Conservation (phyloP, 208 protist species). For the Trypanosoma cruzi region DNA sequence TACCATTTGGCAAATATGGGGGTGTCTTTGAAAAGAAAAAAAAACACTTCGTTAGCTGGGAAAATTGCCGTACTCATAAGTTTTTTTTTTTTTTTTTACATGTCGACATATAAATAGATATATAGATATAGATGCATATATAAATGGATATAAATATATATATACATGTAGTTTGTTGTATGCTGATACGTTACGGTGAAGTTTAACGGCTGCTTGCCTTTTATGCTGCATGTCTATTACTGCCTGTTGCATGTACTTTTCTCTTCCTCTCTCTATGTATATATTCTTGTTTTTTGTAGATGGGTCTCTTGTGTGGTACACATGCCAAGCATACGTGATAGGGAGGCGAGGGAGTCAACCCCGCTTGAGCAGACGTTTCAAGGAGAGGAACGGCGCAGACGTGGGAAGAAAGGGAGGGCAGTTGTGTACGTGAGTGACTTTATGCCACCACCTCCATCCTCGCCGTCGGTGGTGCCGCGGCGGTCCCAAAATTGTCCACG, state of each 20-base stretch:
- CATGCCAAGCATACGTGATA: neutral
- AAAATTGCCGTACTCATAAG: too few species aligned
- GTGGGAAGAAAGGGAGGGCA: neutral
- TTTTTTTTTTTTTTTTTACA: too few species aligned
- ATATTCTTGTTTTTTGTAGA: neutral
- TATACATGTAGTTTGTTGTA: neutral
- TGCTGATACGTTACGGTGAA: neutral
- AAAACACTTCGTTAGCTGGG: too few species aligned
- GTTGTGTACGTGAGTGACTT: conserved; percentile 12
- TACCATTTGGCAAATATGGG: too few species aligned
- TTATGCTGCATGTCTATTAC: neutral
- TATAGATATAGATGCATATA: too few species aligned
- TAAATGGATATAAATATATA: neutral
- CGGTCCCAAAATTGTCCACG: neutral
- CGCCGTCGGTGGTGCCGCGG: neutral
- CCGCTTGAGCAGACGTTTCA: neutral
- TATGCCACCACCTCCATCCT: neutral
- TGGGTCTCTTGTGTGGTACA: neutral
- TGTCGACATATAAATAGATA: too few species aligned
- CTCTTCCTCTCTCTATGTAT: neutral
- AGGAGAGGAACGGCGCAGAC: neutral
- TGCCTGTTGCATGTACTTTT: neutral
- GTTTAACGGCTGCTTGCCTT: neutral
- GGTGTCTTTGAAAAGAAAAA: too few species aligned
- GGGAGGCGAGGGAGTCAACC: neutral